These are phyloP conservation scores for Anethum foeniculum DNA, from an alignment of 140 eudicot genomes.

Conservation along the genomic window DNA sequence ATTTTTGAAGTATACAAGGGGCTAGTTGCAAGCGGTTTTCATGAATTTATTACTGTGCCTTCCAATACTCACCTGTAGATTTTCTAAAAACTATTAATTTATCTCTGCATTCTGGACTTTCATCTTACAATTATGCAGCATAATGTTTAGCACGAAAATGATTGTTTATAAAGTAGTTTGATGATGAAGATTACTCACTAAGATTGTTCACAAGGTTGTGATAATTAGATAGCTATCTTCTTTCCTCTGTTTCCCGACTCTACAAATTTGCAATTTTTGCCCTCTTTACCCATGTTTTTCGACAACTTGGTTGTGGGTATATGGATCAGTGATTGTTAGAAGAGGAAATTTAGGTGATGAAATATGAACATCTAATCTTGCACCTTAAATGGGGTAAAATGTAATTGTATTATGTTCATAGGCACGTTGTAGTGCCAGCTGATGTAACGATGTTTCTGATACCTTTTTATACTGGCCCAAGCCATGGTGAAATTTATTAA, in stretches of 20 bases:
- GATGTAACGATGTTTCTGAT: background rate
- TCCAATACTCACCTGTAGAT: too few relatives aligned
- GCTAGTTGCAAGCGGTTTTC: too few relatives aligned
- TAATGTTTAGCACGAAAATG: background rate
- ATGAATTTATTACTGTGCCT: too few relatives aligned
- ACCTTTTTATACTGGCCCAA: background rate
- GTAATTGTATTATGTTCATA: background rate
- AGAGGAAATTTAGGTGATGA: background rate
- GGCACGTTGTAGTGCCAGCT: background rate
- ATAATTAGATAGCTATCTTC: background rate
- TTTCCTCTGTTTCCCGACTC: background rate
- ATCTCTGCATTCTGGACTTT: background rate
- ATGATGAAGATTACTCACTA: background rate
- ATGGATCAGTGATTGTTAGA: background rate
- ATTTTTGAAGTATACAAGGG: too few relatives aligned
- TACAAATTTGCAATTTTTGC: background rate
- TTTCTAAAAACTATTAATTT: too few relatives aligned
- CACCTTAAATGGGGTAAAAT: background rate
- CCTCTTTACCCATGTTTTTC: background rate
- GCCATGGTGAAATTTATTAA: background rate
- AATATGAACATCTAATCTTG: background rate
- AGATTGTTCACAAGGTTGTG: background rate
- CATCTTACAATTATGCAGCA: background rate
- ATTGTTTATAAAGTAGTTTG: background rate
- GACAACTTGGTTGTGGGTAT: background rate